Evolutionary conservation across 2,329 filamentous ascomycete genomes (phyloP), one percentile per base, ranked within the genome.

Genomic region (Plenodomus tracheiphilus): DNA sequence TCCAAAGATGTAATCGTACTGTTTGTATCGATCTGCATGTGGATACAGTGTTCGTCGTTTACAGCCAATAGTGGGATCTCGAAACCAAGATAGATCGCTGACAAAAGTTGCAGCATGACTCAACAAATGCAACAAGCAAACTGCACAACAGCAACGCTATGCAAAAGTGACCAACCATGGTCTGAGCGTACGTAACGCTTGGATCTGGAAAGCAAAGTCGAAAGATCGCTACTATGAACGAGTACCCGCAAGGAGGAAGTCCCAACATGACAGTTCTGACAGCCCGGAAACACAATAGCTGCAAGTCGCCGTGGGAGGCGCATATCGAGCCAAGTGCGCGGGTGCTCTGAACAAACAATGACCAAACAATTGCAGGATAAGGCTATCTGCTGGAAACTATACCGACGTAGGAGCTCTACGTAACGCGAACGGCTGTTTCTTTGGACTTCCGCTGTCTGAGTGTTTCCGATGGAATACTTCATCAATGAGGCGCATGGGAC

Each of bases 401-500:
- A 41, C 55, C 42, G 51, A 53, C 20, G 53, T 47, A 15, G 57
- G 45, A 10, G 54, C 57, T 38, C 61, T 59, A 38, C 62, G 67
- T 48, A 58, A 60, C 45, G 64, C 56, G 37, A 65, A 60, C 17
- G 62, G 52, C 36, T 59, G 65, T 52, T 61, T 69, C 45, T 52
- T 65, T 30, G 62, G 57, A 41, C 46, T 49, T 19, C 35, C 48
- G 47, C 53, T 59, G 28, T 43, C 51, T 28, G 59, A 57, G 21
- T 49, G 59, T 40, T 59, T 64, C 20, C 83, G 79, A 65, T 82
- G 78, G 68, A 87, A 85, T 53, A 87, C 79, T 54, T 85, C 83
- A 68, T 84, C 81, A 57, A 87, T 81, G 53, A 87, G 75, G 34
- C 80, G 78, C 63, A 80, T 85, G 13, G 85, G 82, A 19, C 80